Conservation (phyloP, 805 yeast species). For the Wickerhamomyces chambardii region DNA sequence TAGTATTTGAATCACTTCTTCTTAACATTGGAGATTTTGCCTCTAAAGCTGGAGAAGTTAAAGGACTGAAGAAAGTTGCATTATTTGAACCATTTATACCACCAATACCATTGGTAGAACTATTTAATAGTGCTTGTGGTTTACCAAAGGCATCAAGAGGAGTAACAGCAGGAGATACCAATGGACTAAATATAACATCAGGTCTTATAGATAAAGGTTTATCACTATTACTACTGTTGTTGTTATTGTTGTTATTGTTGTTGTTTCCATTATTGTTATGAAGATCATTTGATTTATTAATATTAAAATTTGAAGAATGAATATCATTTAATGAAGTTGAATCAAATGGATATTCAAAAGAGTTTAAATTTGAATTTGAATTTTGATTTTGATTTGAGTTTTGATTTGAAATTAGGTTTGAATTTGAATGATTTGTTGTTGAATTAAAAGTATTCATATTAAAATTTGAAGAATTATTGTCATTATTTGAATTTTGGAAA, state of each 20-base stretch:
- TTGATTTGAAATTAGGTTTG: too few species aligned
- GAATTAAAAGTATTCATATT: conserved; percentile 8
- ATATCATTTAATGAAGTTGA: too few species aligned
- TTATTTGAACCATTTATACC: too few species aligned
- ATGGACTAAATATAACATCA: conserved; percentile 63
- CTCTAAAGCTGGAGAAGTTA: conserved; percentile 62
- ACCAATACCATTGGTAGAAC: too few species aligned
- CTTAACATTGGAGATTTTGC: conserved; percentile 25
- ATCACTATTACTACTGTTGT: too few species aligned
- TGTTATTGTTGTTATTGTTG: conserved; percentile 1
- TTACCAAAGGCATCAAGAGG: conserved; percentile 32
- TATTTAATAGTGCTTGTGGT: not conserved
- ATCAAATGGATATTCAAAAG: too few species aligned
- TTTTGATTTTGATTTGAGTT: too few species aligned
- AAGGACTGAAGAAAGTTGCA: conserved; percentile 29
- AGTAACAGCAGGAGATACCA: conserved; percentile 69
- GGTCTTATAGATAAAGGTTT: conserved; percentile 28
- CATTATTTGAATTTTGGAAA: conserved; percentile 1
- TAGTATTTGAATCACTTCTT: conserved; percentile 2
- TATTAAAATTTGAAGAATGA: too few species aligned
- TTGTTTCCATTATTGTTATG: not conserved
- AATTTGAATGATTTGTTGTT: not conserved
- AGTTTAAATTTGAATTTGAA: too few species aligned
- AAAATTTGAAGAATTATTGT: conserved; percentile 6
- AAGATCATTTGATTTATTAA: conserved; percentile 3